Evolutionary conservation across 306 rosid genomes (phyloP), one percentile per base, ranked within the genome.

Genomic region (Cicer cuneatum): DNA sequence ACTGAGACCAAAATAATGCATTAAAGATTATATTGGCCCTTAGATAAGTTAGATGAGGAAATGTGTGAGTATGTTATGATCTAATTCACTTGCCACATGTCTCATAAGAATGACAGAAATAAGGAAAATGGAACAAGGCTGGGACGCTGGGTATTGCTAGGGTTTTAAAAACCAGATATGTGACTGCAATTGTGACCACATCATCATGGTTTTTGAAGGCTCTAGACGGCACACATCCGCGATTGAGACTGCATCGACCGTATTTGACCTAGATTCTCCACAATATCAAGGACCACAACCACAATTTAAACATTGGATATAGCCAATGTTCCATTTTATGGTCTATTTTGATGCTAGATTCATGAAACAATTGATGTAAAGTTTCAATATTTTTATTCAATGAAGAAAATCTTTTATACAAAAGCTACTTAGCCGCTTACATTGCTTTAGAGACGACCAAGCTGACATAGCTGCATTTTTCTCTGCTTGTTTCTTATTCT

Each of bases 391-490:
- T n/a, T 14, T 67, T 40, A 29, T 37, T 37, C 51, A 60, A 10
- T 51, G 14, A 66, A 61, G 33, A 78, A 63, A 68, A 54, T 4
- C 38, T 18, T 51, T 49, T 18, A 69, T 6, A 33, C 48, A 6
- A 62, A 75, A 74, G 39, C 47, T 70, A 21, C 61, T 7, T 2
- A 66, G 51, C 42, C 71, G 83, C 97, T 92, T 78, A 95, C 99
- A 61, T 82, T 92, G 98, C 83, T 95, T 95, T 73, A 95, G 81
- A 75, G 96, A 87, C 6, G 99, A 92, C 99, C 99, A 95, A 65
- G 99, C 98, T 58, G 99, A 98, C 99, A 95, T 90, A 57, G 99
- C 99, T 10, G 99, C 99, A 87, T 95, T 95, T 82, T 95, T 95
- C 88, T 95, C 99, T 2, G 99, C 99, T 73, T 95, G 99, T 72